Base-by-base conservation (phyloP, 2,329 filamentous ascomycete genomes). In the Phoma herbarum region DNA sequence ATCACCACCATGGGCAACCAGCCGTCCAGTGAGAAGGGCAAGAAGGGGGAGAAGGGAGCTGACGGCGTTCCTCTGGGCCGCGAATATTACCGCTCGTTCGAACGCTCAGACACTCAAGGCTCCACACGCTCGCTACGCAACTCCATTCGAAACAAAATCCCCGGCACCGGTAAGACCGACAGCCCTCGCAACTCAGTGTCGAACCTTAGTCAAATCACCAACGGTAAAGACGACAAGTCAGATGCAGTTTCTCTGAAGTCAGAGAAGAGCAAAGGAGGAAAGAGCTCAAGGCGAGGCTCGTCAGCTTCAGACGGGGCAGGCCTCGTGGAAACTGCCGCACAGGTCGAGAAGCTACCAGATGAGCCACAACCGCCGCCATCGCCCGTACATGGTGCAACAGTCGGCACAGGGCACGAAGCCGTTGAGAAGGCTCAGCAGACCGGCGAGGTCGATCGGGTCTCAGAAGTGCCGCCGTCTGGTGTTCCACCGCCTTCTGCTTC, bases 361-460 rank as follows among this genome's bases (percentile, higher is more conserved):
- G 69, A 67, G 46, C 66, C 70, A 23, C 79, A 81, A 64, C 80
- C 80, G 14, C 94, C 93, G 3, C 93, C 93, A n/a, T 97, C 93
- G 1, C 93, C 93, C 3, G 89, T 94, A 20, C 89, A 94, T 70
- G 92, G 91, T 23, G 85, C 87, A 41, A 90, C 90, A 12, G 80
- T 93, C 63, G 89, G 88, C 68, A 82, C 85, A 52, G 91, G 90
- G 5, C 88, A 91, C 66, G 89, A 92, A 71, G 89, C 93, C 76
- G 87, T 97, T 42, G 86, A 85, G 72, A 90, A 90, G 45, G 93
- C 93, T 42, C 91, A 96, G 77, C 87, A 90, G 52, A 90, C 88
- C 48, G 93, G 94, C 55, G 95, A 99, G 77, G 93, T 99, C 41
- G 95, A 96, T 71, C 88, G 93, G 67, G 93, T 99, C 20, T 98